Percentiles rank a stretch among this genome's conserved stretches.
Conservation (phyloP, 176 grass and related monocot genomes). For the Aegilops bicornis region DNA sequence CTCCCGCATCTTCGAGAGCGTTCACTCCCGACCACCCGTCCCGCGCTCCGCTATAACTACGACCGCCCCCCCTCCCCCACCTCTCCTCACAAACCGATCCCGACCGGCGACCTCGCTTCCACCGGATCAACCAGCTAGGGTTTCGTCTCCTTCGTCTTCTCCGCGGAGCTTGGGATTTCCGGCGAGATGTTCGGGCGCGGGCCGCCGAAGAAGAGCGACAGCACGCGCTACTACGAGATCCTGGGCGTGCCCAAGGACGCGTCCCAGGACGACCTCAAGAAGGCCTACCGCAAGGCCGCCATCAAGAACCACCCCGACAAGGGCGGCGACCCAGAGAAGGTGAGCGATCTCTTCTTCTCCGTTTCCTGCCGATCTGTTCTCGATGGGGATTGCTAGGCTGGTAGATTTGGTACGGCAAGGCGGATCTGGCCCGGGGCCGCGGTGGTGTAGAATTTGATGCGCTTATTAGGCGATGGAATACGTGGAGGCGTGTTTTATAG, state of each 20-base stretch:
- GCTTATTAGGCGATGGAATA: not conserved
- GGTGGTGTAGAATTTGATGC: not conserved
- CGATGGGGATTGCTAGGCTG: not conserved
- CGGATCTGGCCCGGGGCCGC: not conserved
- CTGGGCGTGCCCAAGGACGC: constrained; percentile 73
- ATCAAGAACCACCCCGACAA: constrained; percentile 98
- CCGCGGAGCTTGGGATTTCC: not conserved
- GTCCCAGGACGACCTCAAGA: constrained; percentile 73
- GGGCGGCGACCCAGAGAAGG: constrained; percentile 92
- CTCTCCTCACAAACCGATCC: constrained; percentile 18
- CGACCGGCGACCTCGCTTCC: not conserved
- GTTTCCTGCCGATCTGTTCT: not conserved
- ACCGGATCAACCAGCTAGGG: constrained; percentile 38
- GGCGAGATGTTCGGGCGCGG: constrained; percentile 67
- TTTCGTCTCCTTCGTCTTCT: not conserved
- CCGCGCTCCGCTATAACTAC: constrained; percentile 30
- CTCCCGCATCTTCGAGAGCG: constrained; percentile 42
- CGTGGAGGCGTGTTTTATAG: too few relatives aligned
- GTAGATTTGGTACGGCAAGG: not conserved
- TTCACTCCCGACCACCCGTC: constrained; percentile 45
- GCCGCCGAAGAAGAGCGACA: constrained; percentile 85
- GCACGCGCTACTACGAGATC: constrained; percentile 83
- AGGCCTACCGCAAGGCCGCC: constrained; percentile 91
- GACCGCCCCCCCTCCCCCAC: not conserved
- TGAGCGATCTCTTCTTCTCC: not conserved